These are phyloP conservation scores for Colletotrichum lupini DNA, from an alignment of 2,329 filamentous ascomycete genomes.

Conservation along the genomic window DNA sequence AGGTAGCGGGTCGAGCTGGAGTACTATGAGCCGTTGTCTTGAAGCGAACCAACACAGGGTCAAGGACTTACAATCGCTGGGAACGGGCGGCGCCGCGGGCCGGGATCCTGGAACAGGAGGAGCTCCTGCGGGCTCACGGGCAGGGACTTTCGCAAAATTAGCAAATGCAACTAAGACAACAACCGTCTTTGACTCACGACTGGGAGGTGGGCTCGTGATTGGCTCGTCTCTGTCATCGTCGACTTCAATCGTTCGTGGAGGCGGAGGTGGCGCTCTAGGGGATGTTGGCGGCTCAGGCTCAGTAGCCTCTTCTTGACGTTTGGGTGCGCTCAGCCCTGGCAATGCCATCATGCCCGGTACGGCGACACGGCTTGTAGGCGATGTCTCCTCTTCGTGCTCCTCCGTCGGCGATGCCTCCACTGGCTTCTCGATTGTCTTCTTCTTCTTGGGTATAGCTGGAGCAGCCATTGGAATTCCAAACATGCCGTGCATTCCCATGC, in stretches of 20 bases:
- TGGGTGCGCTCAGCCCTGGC: constrained; percentile 76
- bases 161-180: constrained; percentile 40
- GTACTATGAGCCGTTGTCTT: constrained; percentile 1
- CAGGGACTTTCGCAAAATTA: constrained; percentile 47
- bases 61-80: constrained; percentile 67
- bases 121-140: constrained; percentile 46
- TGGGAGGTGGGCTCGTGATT: constrained; percentile 24
- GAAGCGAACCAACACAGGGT: neutral
- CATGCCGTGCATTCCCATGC: constrained; percentile 97
- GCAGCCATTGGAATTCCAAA: constrained; percentile 77
- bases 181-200: constrained; percentile 20
- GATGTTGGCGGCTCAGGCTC: constrained; percentile 56
- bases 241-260: constrained; percentile 63
- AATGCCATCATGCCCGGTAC: constrained; percentile 71
- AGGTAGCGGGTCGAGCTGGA: constrained; percentile 71
- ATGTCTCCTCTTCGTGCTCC: constrained; percentile 55
- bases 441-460: constrained; percentile 65
- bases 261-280: constrained; percentile 51
- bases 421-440: constrained; percentile 58
- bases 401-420: constrained; percentile 47
- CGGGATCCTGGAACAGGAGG: constrained; percentile 62
- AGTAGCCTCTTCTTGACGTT: constrained; percentile 60
- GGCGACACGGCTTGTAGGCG: constrained; percentile 59
- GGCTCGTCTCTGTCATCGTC: constrained; percentile 46
- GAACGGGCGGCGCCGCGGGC: constrained; percentile 68